Conservation (phyloP, 371 early-diverging fungal genomes). For the Neoconidiobolus thromboides region DNA sequence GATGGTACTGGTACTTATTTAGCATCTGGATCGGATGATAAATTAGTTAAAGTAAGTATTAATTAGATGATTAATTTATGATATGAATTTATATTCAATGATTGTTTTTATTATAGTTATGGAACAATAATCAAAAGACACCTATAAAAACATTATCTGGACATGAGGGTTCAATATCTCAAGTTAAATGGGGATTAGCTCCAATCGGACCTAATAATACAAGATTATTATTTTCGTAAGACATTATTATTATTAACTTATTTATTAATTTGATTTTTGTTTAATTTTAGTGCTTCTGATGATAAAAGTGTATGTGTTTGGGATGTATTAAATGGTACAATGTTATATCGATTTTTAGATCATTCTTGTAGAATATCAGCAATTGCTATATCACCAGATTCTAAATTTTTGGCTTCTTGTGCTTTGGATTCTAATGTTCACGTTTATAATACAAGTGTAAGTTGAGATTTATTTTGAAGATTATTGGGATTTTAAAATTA, state of each 20-base stretch:
- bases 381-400: conserved; percentile 72
- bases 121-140: conserved; percentile 20
- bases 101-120: conserved; percentile 1
- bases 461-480: not conserved
- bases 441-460: conserved; percentile 62
- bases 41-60: conserved; percentile 42
- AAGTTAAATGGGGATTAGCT: conserved; percentile 50
- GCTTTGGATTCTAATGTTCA: conserved; percentile 64
- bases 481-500: not conserved
- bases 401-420: conserved; percentile 61
- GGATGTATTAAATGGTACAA: conserved; percentile 54
- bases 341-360: conserved; percentile 46
- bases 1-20: conserved; percentile 59
- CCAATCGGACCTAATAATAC: conserved; percentile 18
- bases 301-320: conserved; percentile 79
- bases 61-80: conserved; percentile 14
- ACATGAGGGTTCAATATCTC: conserved; percentile 59
- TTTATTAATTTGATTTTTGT: conserved; percentile 10
- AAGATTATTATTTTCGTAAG: conserved; percentile 4
- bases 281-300: conserved; percentile 64
- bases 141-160: conserved; percentile 39
- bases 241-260: conserved; percentile 6
- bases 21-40: conserved; percentile 86
- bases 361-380: conserved; percentile 72
- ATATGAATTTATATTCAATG: conserved; percentile 8